Conservation (phyloP, 148 eudicot genomes). For the Heliosperma pusillum region DNA sequence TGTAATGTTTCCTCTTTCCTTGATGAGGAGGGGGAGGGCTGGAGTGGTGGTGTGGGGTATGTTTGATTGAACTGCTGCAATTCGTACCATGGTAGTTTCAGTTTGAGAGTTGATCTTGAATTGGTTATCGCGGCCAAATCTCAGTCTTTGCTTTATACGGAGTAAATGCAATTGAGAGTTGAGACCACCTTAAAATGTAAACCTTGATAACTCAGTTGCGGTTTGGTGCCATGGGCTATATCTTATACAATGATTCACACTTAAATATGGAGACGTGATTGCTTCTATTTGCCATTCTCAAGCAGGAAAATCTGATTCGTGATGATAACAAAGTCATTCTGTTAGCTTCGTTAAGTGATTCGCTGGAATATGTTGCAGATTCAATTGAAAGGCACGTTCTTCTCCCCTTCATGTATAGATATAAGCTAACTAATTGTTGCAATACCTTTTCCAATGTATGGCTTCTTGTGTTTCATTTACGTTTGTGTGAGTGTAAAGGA, state of each 20-base stretch:
- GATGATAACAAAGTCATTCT: constrained; percentile 92
- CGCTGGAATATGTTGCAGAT: constrained; percentile 97
- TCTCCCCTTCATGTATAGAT: background rate
- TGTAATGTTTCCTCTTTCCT: background rate
- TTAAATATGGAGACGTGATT: background rate
- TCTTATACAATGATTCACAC: background rate
- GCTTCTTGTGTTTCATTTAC: background rate
- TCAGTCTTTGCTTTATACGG: no score
- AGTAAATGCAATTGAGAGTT: background rate
- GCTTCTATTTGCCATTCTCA: constrained; percentile 9
- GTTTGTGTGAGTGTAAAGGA: background rate
- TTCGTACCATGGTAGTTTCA: background rate
- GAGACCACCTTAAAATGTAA: background rate
- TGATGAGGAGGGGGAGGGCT: background rate
- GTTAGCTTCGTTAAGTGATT: constrained; percentile 93
- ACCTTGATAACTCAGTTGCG: background rate
- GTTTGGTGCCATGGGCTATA: background rate
- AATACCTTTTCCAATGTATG: constrained; percentile 2
- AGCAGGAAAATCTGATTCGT: constrained; percentile 92
- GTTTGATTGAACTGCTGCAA: constrained; percentile 7
- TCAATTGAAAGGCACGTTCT: constrained; percentile 83
- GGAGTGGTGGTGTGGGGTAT: background rate
- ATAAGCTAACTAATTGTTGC: background rate
- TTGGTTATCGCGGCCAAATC: background rate
- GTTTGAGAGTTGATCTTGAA: background rate